Evolutionary conservation across 106 monocot species (phyloP), one percentile per base, ranked within the genome.

Genomic region (Alisma plantagoaquatica): DNA sequence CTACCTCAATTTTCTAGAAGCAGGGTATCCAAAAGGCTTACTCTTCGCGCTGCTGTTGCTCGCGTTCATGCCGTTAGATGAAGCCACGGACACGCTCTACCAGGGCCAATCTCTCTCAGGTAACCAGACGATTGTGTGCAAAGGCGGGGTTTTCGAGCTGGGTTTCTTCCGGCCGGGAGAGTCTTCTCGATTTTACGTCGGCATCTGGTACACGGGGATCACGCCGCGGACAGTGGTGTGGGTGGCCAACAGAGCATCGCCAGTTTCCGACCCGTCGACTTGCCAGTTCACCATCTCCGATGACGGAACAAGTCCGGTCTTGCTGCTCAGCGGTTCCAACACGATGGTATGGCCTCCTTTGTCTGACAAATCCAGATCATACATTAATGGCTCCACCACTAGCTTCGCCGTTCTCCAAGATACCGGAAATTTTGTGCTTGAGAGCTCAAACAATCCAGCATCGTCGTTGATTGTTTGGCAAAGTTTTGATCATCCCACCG

Each of bases 151-250:
- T n/a, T n/a, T n/a, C n/a, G n/a, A n/a, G n/a, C n/a, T n/a, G n/a
- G n/a, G n/a, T n/a, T n/a, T n/a, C n/a, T n/a, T 77, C 66, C 14
- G 12, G 17, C 45, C 46, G 17, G 71, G 60, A 42, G 61, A 66
- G 12, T 21, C 33, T 3, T 18, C 53, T 4, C 27, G 20, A 10
- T 72, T 50, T 31, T 80, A 80, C 63, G 25, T 75, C 27, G 71
- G 73, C n/a, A 80, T 80, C 30, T 80, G 71, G 75, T 80, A 75
- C 62, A 71, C 61, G 51, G 71, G 35, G 32, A 29, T 68, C 56
- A 19, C 68, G 4, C 0, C 27, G 31, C 20, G 6, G 3, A 79
- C 69, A n/a, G n/a, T n/a, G n/a, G n/a, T n/a, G n/a, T n/a, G n/a
- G n/a, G n/a, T n/a, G n/a, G n/a, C n/a, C n/a, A 76, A 71, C 42